Conservation (phyloP, 2,329 filamentous ascomycete species). For the Talaromyces sp. region DNA sequence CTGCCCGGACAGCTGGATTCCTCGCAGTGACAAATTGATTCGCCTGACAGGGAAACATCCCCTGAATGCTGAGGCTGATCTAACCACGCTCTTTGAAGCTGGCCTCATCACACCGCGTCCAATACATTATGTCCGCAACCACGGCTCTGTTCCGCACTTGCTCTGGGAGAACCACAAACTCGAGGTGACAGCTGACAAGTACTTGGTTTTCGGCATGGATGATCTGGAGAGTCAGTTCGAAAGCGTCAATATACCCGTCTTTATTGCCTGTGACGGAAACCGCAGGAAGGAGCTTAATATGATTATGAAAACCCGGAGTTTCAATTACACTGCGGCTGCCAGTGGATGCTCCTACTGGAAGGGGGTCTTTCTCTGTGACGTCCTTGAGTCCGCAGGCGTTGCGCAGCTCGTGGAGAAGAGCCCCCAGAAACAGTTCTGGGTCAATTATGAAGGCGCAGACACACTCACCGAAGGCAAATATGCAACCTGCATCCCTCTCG, state of each 20-base stretch:
- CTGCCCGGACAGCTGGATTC: constrained; percentile 50
- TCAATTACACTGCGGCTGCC: constrained; percentile 43
- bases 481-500: constrained; percentile 43
- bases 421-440: constrained; percentile 28
- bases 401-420: constrained; percentile 13
- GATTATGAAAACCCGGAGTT: constrained; percentile 44
- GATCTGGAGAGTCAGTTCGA: constrained; percentile 39
- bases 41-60: constrained; percentile 50
- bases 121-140: constrained; percentile 49
- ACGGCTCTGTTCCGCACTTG: constrained; percentile 47
- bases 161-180: constrained; percentile 47
- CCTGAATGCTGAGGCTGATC: constrained; percentile 44
- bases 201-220: constrained; percentile 38
- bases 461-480: constrained; percentile 44
- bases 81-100: constrained; percentile 39
- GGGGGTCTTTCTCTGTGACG: constrained; percentile 41
- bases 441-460: constrained; percentile 48
- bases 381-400: constrained; percentile 39
- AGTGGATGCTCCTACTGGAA: constrained; percentile 49
- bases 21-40: constrained; percentile 41
- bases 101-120: constrained; percentile 48
- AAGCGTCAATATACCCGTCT: constrained; percentile 43
- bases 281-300: constrained; percentile 49
- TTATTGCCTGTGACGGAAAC: constrained; percentile 47
- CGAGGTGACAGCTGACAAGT: constrained; percentile 36